A percentile compares a stretch with the other conserved stretches of the same genome.
These are phyloP conservation scores for Venturia pyrina DNA, from an alignment of 2,329 filamentous ascomycete species.

Conservation along the genomic window DNA sequence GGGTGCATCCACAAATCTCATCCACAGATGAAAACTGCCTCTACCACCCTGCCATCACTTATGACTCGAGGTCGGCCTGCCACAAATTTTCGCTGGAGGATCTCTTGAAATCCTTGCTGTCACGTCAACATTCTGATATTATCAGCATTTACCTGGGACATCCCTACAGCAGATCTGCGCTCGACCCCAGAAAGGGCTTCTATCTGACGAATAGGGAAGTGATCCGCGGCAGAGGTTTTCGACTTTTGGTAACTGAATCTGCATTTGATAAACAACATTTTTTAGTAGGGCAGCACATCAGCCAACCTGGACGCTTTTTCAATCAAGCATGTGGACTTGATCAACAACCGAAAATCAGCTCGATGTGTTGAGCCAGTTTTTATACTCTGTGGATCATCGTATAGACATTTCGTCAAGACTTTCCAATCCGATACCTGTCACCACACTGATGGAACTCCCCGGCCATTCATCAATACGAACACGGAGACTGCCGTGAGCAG, in stretches of 20 bases:
- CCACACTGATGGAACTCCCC: too few species aligned
- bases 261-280: neutral
- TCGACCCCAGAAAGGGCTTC: neutral
- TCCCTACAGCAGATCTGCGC: neutral
- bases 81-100: too few species aligned
- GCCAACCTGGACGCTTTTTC: neutral
- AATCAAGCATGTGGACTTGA: neutral
- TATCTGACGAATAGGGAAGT: constrained; percentile 1
- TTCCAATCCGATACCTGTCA: too few species aligned
- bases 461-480: too few species aligned
- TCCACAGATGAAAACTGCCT: neutral
- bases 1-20: neutral
- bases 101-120: neutral
- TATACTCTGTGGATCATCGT: neutral
- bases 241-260: neutral
- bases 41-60: too few species aligned
- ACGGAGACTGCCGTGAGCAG: too few species aligned
- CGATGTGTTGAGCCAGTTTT: neutral
- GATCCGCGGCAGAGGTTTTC: neutral
- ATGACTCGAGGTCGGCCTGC: too few species aligned
- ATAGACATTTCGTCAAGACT: too few species aligned
- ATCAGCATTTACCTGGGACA: neutral
- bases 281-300: neutral
- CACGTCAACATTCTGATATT: neutral
- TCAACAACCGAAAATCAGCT: neutral